Evolutionary conservation across 139 green algal species (phyloP), one percentile per base, ranked within the genome.

Genomic region (Chlorella vulgaris): DNA sequence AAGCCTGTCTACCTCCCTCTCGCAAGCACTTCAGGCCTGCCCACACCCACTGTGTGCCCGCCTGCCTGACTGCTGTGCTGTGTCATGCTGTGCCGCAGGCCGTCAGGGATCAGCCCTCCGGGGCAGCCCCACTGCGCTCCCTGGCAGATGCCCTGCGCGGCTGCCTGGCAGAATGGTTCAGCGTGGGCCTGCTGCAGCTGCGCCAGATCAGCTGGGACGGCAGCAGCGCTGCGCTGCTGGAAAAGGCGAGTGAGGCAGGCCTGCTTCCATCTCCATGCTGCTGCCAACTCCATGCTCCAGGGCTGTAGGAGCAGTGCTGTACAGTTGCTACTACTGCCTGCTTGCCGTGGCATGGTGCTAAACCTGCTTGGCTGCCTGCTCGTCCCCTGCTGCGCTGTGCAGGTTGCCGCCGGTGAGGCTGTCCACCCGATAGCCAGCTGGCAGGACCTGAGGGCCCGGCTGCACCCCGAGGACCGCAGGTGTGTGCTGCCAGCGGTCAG

Each of bases 131-230:
- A 28, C 55, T 84, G 42, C 75, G 74, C 15, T 31, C n/a, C 50
- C 73, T 88, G 83, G 26, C 10, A 33, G 65, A 83, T 19, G 42
- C 85, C 39, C 29, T 83, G 82, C 81, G 90, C 65, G 69, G 83
- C 55, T 70, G 75, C 28, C 82, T 97, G 73, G 85, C 87, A 0
- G 84, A 83, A 21, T 96, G 90, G 92, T 96, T 97, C 84, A 89
- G 80, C 66, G 84, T 91, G 22, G 93, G 90, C 29, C 81, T 94
- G 80, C 86, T 97, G 74, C 73, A 91, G 40, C 85, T 97, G 80
- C 69, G 88, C 62, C 84, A 81, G 43, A 83, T 97, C n/a, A 90
- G 81, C 4, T 97, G 93, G 93, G 76, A 92, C 36, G 65, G 76
- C 67, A 86, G 82, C 18, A 63, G 83, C 3, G 92, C 89, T 0